Base-by-base conservation (phyloP, 495 filamentous ascomycete species). In the Lophium mytilinum region DNA sequence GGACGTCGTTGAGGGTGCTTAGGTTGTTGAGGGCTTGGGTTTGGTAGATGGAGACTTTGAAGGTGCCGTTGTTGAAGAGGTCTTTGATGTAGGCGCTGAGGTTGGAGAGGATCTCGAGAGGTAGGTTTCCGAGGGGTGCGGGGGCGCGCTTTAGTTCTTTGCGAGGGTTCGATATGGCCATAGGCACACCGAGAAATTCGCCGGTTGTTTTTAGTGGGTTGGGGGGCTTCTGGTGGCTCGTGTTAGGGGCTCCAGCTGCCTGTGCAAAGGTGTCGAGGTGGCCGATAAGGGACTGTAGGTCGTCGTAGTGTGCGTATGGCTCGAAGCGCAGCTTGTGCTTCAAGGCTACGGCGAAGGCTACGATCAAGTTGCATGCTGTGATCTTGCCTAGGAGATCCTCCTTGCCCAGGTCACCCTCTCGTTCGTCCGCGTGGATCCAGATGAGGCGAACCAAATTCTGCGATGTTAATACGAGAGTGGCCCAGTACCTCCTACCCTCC, bases 301-400 rank as follows among this genome's bases (percentile, higher is more conserved):
- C 85, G 8, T 77, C 77, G 64, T 94, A 92, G 53, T 84, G 82
- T 18, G 85, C 81, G 69, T 87, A 89, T 0, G 89, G 87, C 65
- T 95, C 89, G 66, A 90, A 91, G 21, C 90, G 87, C n/a, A 95
- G 80, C 66, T 83, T 85, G 73, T 92, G 89, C 67, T 92, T 94
- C 50, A 92, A 76, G 0, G 89, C 70, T 8, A 88, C 77, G 34
- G 85, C 78, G 66, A 86, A 95, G 2, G 87, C 88, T 15, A 89
- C 77, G 56, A 93, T 77, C 39, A 95, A 80, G 68, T 94, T 93
- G 24, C 68, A 93, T 79, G 8, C 83, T 86, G 1, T 83, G 41
- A 82, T 83, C 72, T 91, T 92, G 46, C 73, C 77, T 8, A 95
- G 73, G 9, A 94, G 54, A 58, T 93, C 88, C 36, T 83, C 74